Percentiles rank a stretch among this genome's conserved stretches.
Evolutionary conservation across 2,329 filamentous ascomycete species (phyloP).

Genomic region (Botrytis porri): DNA sequence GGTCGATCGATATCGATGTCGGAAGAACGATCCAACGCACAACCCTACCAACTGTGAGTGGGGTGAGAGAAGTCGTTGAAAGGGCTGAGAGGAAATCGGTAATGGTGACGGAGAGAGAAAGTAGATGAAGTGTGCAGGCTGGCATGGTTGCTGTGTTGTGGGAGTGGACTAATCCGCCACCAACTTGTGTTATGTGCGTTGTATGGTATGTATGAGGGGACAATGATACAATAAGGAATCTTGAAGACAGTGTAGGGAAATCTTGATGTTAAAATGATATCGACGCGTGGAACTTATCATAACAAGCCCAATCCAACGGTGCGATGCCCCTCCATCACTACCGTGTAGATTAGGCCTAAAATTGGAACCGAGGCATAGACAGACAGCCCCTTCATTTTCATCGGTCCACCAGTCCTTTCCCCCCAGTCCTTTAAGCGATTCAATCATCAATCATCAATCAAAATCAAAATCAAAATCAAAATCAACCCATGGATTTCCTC

Average conservation of each 20-base stretch:
- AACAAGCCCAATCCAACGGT: background rate
- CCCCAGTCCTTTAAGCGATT: background rate
- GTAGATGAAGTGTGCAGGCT: conserved; percentile 47
- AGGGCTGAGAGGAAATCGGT: conserved; percentile 44
- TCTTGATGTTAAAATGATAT: background rate
- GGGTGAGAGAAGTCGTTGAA: conserved; percentile 36
- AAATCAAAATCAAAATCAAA: too few relatives aligned
- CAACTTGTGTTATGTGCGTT: too few relatives aligned
- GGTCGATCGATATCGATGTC: conserved; percentile 41
- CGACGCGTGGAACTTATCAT: background rate
- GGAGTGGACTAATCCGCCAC: background rate
- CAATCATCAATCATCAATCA: too few relatives aligned
- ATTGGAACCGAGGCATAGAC: background rate
- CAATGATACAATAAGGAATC: background rate
- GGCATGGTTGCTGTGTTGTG: conserved; percentile 42
- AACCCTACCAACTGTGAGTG: conserved; percentile 44
- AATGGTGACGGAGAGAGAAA: conserved; percentile 42
- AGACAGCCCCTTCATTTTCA: background rate
- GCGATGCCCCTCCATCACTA: background rate
- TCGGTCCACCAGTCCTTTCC: background rate
- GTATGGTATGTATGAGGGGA: background rate
- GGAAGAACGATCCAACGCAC: conserved; percentile 51
- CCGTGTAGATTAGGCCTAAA: background rate
- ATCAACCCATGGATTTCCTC: background rate
- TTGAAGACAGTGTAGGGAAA: background rate